A percentile compares a stretch with the other conserved stretches of the same genome.
These are phyloP conservation scores for Colletotrichum trifolii DNA, from an alignment of 2,329 filamentous ascomycete species.

Conservation along the genomic window DNA sequence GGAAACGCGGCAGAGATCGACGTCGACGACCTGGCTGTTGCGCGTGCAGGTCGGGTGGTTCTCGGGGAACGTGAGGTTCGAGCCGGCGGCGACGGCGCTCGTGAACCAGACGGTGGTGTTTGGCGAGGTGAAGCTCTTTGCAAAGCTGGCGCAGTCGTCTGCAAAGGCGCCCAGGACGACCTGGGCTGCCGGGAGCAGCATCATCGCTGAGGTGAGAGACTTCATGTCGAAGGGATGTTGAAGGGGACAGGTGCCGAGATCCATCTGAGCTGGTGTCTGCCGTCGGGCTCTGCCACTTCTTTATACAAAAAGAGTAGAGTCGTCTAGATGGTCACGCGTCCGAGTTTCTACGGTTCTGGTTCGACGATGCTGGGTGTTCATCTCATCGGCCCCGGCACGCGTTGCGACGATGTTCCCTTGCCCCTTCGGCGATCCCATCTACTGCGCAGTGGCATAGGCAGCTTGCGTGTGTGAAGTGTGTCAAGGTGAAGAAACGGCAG, in stretches of 20 bases:
- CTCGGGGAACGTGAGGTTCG: slow-evolving; percentile 50
- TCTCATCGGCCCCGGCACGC: slow-evolving; percentile 11
- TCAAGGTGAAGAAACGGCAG: slow-evolving; percentile 22
- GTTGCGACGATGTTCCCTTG: slow-evolving; percentile 11
- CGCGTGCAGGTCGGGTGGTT: slow-evolving; percentile 51
- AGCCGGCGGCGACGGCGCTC: slow-evolving; percentile 50
- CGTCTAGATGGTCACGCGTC: background rate
- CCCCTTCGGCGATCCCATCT: slow-evolving; percentile 18
- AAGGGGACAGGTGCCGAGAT: slow-evolving; percentile 4
- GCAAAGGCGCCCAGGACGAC: slow-evolving; percentile 26
- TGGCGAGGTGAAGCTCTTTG: slow-evolving; percentile 38
- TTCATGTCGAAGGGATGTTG: slow-evolving; percentile 29
- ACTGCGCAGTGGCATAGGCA: too few relatives aligned
- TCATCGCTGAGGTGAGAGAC: slow-evolving; percentile 25
- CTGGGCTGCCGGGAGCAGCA: slow-evolving; percentile 35
- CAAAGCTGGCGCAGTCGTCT: slow-evolving; percentile 41
- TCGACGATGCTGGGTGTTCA: slow-evolving; percentile 10
- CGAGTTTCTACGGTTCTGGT: background rate
- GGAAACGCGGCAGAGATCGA: slow-evolving; percentile 44
- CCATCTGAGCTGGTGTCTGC: background rate
- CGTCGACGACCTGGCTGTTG: slow-evolving; percentile 37
- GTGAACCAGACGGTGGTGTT: slow-evolving; percentile 49
- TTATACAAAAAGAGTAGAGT: slow-evolving; percentile 1
- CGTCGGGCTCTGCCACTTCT: background rate
- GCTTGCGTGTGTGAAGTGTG: background rate